phyloP scores from a whole-genome alignment of 331 rosid species.

The Spiraea crenata region DNA sequence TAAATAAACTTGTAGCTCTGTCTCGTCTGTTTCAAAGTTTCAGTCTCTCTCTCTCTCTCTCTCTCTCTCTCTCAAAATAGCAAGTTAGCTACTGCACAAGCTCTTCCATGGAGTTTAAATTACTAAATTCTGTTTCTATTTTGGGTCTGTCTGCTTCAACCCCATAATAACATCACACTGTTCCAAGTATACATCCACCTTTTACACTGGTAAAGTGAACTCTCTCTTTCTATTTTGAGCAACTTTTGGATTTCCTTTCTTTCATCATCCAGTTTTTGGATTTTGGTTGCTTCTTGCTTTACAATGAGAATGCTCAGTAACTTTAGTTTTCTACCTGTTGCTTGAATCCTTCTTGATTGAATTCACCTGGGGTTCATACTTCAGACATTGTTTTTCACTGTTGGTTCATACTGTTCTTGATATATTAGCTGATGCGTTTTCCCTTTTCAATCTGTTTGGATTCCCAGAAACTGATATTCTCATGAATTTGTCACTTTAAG shows the following conservation, averaged over 20 bases:
- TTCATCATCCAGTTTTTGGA: conserved; percentile 20
- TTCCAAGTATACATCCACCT: conserved; percentile 27
- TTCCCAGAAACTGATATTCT: conserved; percentile 24
- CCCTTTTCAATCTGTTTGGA: conserved; percentile 10
- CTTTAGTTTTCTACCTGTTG: conserved; percentile 21
- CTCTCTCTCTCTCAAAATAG: conserved; percentile 47
- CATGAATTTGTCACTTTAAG: conserved; percentile 19
- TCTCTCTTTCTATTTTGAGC: conserved; percentile 29
- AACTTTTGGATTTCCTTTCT: conserved; percentile 29
- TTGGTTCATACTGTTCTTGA: conserved; percentile 5
- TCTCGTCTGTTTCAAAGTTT: no score
- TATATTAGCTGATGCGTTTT: conserved; percentile 14
- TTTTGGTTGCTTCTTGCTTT: conserved; percentile 31
- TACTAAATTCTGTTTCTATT: conserved; percentile 22
- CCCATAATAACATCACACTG: conserved; percentile 23
- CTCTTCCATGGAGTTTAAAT: conserved; percentile 60
- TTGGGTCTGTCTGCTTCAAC: conserved; percentile 23
- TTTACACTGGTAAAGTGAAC: conserved; percentile 32
- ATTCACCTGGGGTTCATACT: conserved; percentile 43
- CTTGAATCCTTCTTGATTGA: conserved; percentile 28
- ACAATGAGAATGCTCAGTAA: conserved; percentile 27
- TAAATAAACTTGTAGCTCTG: background rate
- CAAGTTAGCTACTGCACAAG: conserved; percentile 37
- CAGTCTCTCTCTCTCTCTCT: conserved; percentile 21
- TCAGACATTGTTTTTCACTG: conserved; percentile 15